A percentile compares a stretch with the other conserved stretches of the same genome.
Evolutionary conservation across 441 rosid species (phyloP).

Genomic region (Lepidium campestre): DNA sequence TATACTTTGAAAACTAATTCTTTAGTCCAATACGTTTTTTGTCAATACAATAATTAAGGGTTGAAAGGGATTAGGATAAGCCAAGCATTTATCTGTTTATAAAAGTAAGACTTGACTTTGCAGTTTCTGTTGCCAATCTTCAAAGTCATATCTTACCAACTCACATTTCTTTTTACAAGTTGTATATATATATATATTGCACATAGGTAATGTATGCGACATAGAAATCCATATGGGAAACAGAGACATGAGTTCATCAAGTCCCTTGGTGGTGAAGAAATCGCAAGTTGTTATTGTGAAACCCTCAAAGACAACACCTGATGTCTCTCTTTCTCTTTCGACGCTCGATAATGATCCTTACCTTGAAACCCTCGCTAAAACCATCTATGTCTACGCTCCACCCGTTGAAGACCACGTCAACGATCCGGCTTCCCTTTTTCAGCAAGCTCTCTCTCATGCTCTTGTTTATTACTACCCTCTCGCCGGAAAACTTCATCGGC

Average conservation of each 20-base stretch:
- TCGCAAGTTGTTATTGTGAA: slow-evolving; percentile 32
- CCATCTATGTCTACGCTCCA: slow-evolving; percentile 39
- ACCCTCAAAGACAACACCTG: slow-evolving; percentile 45
- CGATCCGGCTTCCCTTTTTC: slow-evolving; percentile 23
- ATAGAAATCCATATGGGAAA: slow-evolving; percentile 7
- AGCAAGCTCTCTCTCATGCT: slow-evolving; percentile 23
- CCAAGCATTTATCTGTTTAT: not conserved
- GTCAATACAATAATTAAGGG: not conserved
- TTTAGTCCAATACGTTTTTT: not conserved
- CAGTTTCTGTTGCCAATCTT: slow-evolving; percentile 23
- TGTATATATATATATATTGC: not conserved
- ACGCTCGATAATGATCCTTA: slow-evolving; percentile 48
- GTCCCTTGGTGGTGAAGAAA: slow-evolving; percentile 31
- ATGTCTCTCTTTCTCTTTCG: slow-evolving; percentile 40
- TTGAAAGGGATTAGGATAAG: slow-evolving; percentile 16
- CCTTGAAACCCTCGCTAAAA: slow-evolving; percentile 40
- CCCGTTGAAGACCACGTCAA: not conserved
- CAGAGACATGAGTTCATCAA: slow-evolving; percentile 12
- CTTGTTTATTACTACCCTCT: slow-evolving; percentile 29
- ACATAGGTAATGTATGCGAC: not conserved
- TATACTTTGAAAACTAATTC: not conserved
- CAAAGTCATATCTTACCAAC: slow-evolving; percentile 31
- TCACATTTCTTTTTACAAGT: not conserved
- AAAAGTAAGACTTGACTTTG: slow-evolving; percentile 25
- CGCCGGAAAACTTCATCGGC: slow-evolving; percentile 27